phyloP scores from a whole-genome alignment of 2,329 filamentous ascomycete species.

The Ophiostoma sp. region DNA sequence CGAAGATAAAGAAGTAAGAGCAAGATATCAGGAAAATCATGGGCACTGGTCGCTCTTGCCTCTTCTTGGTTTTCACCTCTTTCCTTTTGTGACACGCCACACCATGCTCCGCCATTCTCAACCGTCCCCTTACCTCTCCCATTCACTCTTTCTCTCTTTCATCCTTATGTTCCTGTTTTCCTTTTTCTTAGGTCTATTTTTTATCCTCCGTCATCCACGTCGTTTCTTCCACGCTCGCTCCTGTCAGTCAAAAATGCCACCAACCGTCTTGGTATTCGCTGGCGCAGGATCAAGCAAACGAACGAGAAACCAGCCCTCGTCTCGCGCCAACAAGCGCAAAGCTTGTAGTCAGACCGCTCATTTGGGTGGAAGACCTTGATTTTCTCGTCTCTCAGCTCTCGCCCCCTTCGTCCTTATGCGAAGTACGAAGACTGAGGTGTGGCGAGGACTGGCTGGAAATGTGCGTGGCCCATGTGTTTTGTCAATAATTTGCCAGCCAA shows the following conservation, averaged over 20 bases:
- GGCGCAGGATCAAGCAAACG: background rate
- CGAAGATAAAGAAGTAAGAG: background rate
- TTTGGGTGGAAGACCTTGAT: background rate
- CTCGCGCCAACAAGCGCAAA: background rate
- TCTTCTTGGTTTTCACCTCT: background rate
- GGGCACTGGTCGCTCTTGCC: background rate
- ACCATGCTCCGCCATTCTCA: background rate
- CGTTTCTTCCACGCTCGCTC: background rate
- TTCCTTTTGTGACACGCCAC: background rate
- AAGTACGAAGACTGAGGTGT: background rate
- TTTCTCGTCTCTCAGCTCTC: background rate
- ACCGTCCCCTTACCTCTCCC: background rate
- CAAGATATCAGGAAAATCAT: background rate
- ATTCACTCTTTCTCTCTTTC: background rate
- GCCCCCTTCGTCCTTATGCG: background rate
- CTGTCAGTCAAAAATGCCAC: background rate
- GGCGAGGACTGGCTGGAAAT: too few relatives aligned
- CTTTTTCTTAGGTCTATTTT: background rate
- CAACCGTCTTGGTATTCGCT: background rate
- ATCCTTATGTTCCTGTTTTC: background rate
- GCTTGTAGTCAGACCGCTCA: slow-evolving; percentile 14
- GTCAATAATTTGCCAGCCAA: background rate
- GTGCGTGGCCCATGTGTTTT: background rate
- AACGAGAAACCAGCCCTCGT: background rate
- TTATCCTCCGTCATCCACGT: background rate